Conservation (phyloP, 805 yeast genomes). For the Candida patagonica region DNA sequence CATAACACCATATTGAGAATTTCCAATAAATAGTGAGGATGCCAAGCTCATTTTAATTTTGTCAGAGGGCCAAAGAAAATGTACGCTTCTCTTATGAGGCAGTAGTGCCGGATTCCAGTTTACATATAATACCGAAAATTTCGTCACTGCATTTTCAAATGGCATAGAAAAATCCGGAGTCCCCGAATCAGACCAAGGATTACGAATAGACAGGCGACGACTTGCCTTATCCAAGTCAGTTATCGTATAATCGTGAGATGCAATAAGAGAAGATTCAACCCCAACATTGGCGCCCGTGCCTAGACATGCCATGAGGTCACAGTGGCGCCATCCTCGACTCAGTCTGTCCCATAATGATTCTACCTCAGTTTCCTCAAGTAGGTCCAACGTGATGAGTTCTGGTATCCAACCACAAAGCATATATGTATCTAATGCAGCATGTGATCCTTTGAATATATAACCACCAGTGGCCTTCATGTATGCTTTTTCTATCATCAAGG, state of each 20-base stretch:
- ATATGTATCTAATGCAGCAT: conserved; percentile 61
- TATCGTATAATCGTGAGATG: conserved; percentile 67
- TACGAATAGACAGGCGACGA: conserved; percentile 29
- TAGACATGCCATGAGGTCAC: conserved; percentile 44
- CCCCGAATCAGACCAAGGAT: conserved; percentile 35
- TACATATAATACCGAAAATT: conserved; percentile 47
- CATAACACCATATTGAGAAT: conserved; percentile 8
- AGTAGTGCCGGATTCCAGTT: conserved; percentile 50
- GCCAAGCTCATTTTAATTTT: conserved; percentile 3
- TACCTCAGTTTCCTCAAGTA: conserved; percentile 8
- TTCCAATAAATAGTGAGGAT: neutral
- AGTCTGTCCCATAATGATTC: conserved; percentile 30
- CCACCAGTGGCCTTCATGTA: conserved; percentile 54
- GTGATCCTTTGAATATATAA: conserved; percentile 63
- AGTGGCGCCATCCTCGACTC: conserved; percentile 24
- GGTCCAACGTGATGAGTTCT: conserved; percentile 36
- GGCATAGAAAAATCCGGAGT: conserved; percentile 20
- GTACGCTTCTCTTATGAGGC: conserved; percentile 15
- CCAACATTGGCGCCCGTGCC: conserved; percentile 49
- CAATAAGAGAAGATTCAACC: conserved; percentile 33
- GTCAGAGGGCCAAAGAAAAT: conserved; percentile 26
- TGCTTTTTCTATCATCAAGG: conserved; percentile 72
- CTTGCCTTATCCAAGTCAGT: conserved; percentile 22
- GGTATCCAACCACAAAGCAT: conserved; percentile 68
- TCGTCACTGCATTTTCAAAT: conserved; percentile 26